phyloP scores from a whole-genome alignment of 1,284 basidiomycete species.

The Pseudomicrostroma phylloplanum region DNA sequence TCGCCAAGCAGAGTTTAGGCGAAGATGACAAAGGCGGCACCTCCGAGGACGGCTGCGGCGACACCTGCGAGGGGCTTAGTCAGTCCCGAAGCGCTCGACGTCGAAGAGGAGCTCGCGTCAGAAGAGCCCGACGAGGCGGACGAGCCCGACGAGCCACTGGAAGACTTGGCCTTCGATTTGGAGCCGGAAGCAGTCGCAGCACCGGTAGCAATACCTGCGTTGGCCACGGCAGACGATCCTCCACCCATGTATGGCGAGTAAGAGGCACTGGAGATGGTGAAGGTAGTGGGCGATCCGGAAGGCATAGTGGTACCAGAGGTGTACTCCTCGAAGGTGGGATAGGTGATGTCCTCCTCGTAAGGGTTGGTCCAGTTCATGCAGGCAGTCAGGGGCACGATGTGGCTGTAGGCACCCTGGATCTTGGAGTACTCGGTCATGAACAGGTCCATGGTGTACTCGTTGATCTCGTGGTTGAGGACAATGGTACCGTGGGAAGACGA shows the following conservation, averaged over 20 bases:
- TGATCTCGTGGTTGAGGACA: slow-evolving; percentile 48
- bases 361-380: slow-evolving; percentile 42
- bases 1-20: not conserved
- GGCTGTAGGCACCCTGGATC: slow-evolving; percentile 38
- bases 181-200: not conserved
- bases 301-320: slow-evolving; percentile 22
- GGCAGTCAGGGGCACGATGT: slow-evolving; percentile 45
- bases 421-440: slow-evolving; percentile 39
- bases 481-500: slow-evolving; percentile 28
- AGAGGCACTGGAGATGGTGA: slow-evolving; percentile 1
- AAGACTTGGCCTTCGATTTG: not conserved
- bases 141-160: not conserved
- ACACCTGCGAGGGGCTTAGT: not conserved
- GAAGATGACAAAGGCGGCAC: not conserved
- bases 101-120: slow-evolving; percentile 13
- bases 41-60: slow-evolving; percentile 9
- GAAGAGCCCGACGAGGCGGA: not conserved
- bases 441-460: slow-evolving; percentile 40
- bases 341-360: slow-evolving; percentile 20
- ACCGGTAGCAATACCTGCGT: not conserved
- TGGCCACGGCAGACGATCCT: not conserved
- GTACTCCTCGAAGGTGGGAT: slow-evolving; percentile 19
- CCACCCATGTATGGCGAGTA: not conserved
- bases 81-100: not conserved
- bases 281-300: slow-evolving; percentile 26